These are phyloP conservation scores for Liquidambar formosana DNA, from an alignment of 164 flowering plant genomes.

Conservation along the genomic window DNA sequence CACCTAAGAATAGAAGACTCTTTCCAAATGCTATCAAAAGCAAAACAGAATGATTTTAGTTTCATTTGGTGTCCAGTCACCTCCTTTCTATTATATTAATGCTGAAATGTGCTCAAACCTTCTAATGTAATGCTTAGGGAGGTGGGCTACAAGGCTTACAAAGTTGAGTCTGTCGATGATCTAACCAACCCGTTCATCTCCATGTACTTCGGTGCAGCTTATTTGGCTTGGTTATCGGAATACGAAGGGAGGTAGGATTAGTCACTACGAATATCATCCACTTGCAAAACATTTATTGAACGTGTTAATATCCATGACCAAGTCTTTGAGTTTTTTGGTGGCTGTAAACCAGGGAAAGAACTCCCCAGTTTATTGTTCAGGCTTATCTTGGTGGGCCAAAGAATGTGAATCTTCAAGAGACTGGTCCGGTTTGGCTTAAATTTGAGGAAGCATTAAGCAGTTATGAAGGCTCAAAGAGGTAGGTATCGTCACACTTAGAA, in stretches of 20 bases:
- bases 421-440: slow-evolving; percentile 64
- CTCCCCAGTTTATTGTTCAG: slow-evolving; percentile 71
- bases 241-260: slow-evolving; percentile 76
- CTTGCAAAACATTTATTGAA: not conserved
- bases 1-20: not conserved
- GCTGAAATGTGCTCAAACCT: slow-evolving; percentile 11
- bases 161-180: slow-evolving; percentile 61
- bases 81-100: not conserved
- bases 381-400: slow-evolving; percentile 83
- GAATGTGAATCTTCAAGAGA: slow-evolving; percentile 64
- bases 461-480: slow-evolving; percentile 55
- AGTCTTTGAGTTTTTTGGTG: not conserved
- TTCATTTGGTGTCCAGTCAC: not conserved
- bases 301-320: not conserved
- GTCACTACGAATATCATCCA: not conserved
- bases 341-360: slow-evolving; percentile 53
- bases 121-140: slow-evolving; percentile 45
- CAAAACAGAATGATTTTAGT: not conserved
- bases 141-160: slow-evolving; percentile 69
- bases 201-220: slow-evolving; percentile 93
- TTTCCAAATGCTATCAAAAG: not conserved
- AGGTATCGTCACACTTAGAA: slow-evolving; percentile 4
- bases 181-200: slow-evolving; percentile 75
- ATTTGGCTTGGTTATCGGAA: slow-evolving; percentile 68
- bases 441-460: slow-evolving; percentile 62